A percentile compares a stretch with the other conserved stretches of the same genome.
Conservation (phyloP, 1,284 basidiomycete genomes). For the Heliocybe sulcata region DNA sequence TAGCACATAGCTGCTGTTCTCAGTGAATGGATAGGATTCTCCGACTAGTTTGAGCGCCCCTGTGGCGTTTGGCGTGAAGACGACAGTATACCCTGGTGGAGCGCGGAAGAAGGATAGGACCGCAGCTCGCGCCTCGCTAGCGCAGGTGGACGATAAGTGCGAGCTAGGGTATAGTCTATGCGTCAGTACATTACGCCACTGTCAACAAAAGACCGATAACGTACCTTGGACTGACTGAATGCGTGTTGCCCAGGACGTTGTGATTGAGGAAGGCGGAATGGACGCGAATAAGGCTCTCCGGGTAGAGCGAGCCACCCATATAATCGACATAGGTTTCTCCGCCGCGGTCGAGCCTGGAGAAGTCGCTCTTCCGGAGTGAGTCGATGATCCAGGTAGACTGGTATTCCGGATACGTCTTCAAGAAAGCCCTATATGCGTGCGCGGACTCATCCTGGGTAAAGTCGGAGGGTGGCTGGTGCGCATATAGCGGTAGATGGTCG, state of each 20-base stretch:
- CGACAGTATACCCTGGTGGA: conserved; percentile 65
- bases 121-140: conserved; percentile 58
- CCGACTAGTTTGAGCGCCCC: conserved; percentile 75
- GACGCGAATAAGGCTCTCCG: conserved; percentile 62
- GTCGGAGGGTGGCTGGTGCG: conserved; percentile 19
- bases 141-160: conserved; percentile 55
- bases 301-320: conserved; percentile 74
- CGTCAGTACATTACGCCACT: neutral
- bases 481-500: conserved; percentile 22
- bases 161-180: conserved; percentile 38
- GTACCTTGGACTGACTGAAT: conserved; percentile 72
- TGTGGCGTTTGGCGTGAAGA: conserved; percentile 79
- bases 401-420: conserved; percentile 31
- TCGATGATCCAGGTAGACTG: conserved; percentile 43
- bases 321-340: conserved; percentile 77
- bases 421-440: conserved; percentile 27
- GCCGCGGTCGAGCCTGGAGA: conserved; percentile 47
- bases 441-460: conserved; percentile 1
- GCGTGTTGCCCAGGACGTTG: conserved; percentile 72
- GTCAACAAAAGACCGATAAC: conserved; percentile 6
- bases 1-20: conserved; percentile 52
- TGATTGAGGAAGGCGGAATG: conserved; percentile 61
- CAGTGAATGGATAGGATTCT: conserved; percentile 67
- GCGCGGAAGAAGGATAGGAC: conserved; percentile 72
- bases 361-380: conserved; percentile 64